Evolutionary conservation across 169 alveolate genomes (phyloP).

Genomic region (Besnoitia besnoiti): DNA sequence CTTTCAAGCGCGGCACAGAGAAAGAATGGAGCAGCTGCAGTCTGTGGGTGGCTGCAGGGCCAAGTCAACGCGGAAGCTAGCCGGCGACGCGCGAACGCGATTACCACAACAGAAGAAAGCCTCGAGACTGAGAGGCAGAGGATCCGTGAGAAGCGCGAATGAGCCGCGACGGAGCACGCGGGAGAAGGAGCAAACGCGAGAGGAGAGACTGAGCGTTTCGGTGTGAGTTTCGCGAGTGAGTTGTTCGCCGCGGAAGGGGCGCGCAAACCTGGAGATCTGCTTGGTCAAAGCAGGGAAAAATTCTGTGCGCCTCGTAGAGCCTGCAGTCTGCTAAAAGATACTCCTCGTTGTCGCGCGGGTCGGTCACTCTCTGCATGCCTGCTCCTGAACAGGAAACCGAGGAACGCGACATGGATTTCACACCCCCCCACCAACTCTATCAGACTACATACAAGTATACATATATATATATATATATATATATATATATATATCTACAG

Average conservation of each 20-base stretch:
- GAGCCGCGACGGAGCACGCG: not conserved
- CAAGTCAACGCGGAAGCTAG: too few species aligned
- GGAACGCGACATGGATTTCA: not conserved
- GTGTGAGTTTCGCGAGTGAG: not conserved
- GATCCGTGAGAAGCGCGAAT: not conserved
- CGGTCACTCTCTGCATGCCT: conserved; percentile 14
- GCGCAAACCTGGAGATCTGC: conserved; percentile 21
- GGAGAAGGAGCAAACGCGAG: not conserved
- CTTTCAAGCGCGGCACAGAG: too few species aligned
- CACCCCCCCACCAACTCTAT: not conserved
- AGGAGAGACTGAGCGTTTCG: not conserved
- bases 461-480: too few species aligned
- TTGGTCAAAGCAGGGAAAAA: conserved; percentile 41
- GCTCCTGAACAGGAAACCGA: not conserved
- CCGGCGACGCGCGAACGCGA: too few species aligned
- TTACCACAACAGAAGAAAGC: not conserved
- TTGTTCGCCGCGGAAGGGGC: not conserved
- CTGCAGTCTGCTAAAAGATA: conserved; percentile 23
- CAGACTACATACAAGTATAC: not conserved
- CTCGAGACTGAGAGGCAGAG: not conserved
- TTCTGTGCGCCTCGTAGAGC: conserved; percentile 39
- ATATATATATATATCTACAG: too few species aligned
- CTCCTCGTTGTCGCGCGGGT: conserved; percentile 19
- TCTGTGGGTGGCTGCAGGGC: too few species aligned
- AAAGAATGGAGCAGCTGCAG: too few species aligned